phyloP scores from a whole-genome alignment of 768 basidiomycete species.

The Sporobolomyces roseus region DNA sequence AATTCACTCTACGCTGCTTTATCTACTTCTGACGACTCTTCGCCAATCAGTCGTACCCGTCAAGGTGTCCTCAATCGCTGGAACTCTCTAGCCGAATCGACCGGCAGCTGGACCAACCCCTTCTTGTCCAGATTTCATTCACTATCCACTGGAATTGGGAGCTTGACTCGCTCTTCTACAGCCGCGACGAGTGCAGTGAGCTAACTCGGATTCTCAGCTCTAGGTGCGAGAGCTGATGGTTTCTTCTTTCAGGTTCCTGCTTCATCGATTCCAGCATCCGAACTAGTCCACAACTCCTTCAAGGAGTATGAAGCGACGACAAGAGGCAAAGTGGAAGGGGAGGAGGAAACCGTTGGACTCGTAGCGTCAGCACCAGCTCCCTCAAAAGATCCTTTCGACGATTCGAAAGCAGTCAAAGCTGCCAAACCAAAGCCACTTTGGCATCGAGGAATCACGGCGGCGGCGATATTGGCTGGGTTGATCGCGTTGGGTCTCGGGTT shows the following conservation, averaged over 20 bases:
- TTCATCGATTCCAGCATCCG: no score
- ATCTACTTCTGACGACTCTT: not conserved
- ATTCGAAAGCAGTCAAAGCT: not conserved
- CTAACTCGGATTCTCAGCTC: no score
- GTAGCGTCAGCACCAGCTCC: no score
- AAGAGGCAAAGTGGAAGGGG: not conserved
- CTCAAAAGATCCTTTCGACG: conserved; percentile 2
- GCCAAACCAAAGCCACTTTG: not conserved
- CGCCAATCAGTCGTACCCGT: no score
- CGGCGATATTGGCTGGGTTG: not conserved
- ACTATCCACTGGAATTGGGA: not conserved
- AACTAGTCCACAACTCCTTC: no score
- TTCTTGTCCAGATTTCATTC: not conserved
- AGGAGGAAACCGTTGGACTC: not conserved
- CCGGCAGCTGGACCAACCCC: not conserved
- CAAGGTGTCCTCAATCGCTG: no score
- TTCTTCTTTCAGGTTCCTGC: no score
- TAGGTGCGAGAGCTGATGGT: no score
- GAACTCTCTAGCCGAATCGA: no score
- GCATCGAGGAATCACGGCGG: not conserved
- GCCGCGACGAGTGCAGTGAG: no score
- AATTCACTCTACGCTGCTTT: not conserved
- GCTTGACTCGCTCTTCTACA: not conserved
- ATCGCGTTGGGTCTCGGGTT: not conserved
- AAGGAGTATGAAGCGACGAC: no score